Evolutionary conservation across 345 rosid genomes (phyloP).

Genomic region (Gossypium ekmanianum): DNA sequence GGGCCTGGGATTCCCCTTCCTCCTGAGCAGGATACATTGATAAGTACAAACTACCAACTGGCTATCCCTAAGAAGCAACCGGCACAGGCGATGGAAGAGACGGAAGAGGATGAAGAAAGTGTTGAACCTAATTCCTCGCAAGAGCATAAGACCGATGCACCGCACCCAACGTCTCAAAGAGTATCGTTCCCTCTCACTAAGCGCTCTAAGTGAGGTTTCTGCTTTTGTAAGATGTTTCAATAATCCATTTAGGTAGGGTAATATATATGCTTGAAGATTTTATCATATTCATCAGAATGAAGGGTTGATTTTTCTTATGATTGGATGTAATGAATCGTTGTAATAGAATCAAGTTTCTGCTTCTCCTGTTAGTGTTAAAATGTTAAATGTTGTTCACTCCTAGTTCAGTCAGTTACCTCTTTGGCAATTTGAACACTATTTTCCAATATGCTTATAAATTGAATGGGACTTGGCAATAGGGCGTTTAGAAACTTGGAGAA

Average conservation of each 20-base stretch:
- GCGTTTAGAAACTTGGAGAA: too few species aligned
- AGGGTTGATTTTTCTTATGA: background rate
- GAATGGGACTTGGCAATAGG: background rate
- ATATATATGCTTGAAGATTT: background rate
- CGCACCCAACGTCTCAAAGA: conserved; percentile 46
- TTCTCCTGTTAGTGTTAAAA: background rate
- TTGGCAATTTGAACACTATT: background rate
- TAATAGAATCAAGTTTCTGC: background rate
- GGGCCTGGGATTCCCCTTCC: conserved; percentile 80
- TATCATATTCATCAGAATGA: background rate
- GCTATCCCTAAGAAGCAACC: conserved; percentile 55
- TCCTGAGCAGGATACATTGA: conserved; percentile 74
- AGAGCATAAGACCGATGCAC: conserved; percentile 45
- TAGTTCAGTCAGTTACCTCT: background rate
- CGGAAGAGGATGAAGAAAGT: conserved; percentile 71
- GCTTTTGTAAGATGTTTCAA: background rate
- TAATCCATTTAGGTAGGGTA: background rate
- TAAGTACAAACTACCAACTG: conserved; percentile 78
- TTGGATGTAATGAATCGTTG: background rate
- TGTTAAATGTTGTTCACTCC: background rate
- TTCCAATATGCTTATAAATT: background rate
- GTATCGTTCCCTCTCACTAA: conserved; percentile 71
- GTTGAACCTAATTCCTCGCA: conserved; percentile 50
- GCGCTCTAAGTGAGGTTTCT: conserved; percentile 40
- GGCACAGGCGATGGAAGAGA: conserved; percentile 59